phyloP scores from a whole-genome alignment of 768 basidiomycete genomes.

The Panus rudis region DNA sequence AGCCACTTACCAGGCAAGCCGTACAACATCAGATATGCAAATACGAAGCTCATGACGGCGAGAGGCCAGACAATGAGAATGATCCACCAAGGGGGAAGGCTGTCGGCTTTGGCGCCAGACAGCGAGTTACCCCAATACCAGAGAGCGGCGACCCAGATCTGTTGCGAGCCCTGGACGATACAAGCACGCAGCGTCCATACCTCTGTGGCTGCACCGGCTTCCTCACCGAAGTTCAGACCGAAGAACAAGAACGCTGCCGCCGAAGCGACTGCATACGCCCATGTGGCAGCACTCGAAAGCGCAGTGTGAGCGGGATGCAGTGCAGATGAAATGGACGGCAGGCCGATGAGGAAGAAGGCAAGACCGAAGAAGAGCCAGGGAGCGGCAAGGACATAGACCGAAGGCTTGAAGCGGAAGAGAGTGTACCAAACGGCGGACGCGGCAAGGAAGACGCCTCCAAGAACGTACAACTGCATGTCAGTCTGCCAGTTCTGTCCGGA shows the following conservation, averaged over 20 bases:
- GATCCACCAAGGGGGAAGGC: conserved; percentile 79
- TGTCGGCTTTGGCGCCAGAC: conserved; percentile 43
- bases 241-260: conserved; percentile 92
- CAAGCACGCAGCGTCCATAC: conserved; percentile 90
- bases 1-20: conserved; percentile 81
- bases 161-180: conserved; percentile 90
- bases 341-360: conserved; percentile 86
- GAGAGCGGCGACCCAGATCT: conserved; percentile 90
- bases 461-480: conserved; percentile 78
- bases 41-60: conserved; percentile 63
- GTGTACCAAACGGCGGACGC: conserved; percentile 87
- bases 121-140: conserved; percentile 95
- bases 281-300: conserved; percentile 74
- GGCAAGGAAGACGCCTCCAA: conserved; percentile 83
- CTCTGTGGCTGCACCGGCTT: conserved; percentile 93
- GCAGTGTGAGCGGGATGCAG: conserved; percentile 57
- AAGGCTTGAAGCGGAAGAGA: conserved; percentile 82
- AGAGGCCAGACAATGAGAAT: conserved; percentile 78
- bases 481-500: conserved; percentile 82
- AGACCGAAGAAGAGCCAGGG: conserved; percentile 91
- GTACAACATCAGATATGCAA: conserved; percentile 77
- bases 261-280: conserved; percentile 90
- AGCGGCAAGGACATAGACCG: conserved; percentile 75
- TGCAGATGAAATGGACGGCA: conserved; percentile 65
- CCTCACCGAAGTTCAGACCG: conserved; percentile 94